Percentiles rank a stretch among this genome's conserved stretches.
Evolutionary conservation across 495 filamentous ascomycete genomes (phyloP).

Genomic region (Neurospora sp.): DNA sequence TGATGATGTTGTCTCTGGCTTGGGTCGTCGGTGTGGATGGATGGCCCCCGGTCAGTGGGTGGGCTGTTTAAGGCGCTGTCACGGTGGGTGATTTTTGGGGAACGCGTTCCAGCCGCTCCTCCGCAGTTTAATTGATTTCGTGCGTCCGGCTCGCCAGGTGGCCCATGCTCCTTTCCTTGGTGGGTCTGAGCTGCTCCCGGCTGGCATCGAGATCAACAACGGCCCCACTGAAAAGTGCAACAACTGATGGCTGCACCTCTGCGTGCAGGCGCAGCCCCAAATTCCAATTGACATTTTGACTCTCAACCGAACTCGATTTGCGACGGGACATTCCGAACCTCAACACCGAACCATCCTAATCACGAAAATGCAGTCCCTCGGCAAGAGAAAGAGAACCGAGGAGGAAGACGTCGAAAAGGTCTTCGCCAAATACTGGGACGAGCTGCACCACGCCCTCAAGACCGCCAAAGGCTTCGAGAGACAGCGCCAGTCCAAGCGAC

Average conservation of each 20-base stretch:
- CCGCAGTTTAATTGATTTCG: neutral
- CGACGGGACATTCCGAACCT: neutral
- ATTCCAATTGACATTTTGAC: neutral
- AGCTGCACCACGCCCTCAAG: conserved; percentile 62
- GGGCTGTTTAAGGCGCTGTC: neutral
- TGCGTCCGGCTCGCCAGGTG: neutral
- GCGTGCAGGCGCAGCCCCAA: neutral
- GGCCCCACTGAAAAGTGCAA: neutral
- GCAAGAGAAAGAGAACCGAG: conserved; percentile 35
- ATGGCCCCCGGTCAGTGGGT: neutral
- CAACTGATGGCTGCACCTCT: neutral
- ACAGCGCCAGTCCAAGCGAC: conserved; percentile 71
- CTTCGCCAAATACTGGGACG: conserved; percentile 46
- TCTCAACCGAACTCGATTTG: neutral
- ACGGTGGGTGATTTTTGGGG: neutral
- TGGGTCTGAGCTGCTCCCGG: neutral
- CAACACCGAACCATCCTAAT: neutral
- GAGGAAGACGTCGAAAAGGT: conserved; percentile 37
- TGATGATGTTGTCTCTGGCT: neutral
- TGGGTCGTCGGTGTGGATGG: neutral
- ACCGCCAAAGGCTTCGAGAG: conserved; percentile 77
- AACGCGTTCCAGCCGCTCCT: neutral
- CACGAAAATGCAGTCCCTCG: conserved; percentile 22
- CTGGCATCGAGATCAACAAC: neutral
- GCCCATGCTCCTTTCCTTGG: neutral